phyloP scores from a whole-genome alignment of 1,284 basidiomycete genomes.

The Cutaneotrichosporon mucoides region DNA sequence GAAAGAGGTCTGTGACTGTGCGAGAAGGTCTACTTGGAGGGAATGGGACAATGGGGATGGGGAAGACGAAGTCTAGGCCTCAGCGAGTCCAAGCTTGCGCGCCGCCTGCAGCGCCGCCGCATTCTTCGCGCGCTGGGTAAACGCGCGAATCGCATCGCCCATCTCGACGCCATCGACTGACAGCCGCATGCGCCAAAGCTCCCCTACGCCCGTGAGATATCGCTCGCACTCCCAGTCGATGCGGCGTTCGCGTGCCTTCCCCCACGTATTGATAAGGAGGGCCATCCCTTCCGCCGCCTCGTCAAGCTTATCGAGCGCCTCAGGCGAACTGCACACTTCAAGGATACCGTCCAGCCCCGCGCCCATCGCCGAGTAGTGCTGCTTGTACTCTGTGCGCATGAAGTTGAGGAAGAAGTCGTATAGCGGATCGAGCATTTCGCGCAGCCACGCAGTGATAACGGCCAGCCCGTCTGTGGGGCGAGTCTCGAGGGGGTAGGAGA shows the following conservation, averaged over 20 bases:
- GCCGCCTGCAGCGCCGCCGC: conserved; percentile 37
- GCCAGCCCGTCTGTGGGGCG: conserved; percentile 23
- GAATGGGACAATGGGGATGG: neutral
- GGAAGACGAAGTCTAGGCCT: neutral
- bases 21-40: too few species aligned
- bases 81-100: conserved; percentile 30
- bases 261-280: conserved; percentile 27
- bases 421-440: conserved; percentile 44
- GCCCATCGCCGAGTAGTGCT: conserved; percentile 28
- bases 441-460: conserved; percentile 35
- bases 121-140: conserved; percentile 32
- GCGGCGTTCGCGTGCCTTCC: conserved; percentile 13
- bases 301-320: conserved; percentile 29
- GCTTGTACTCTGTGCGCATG: conserved; percentile 35
- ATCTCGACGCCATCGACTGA: conserved; percentile 36
- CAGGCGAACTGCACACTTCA: conserved; percentile 19
- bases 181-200: conserved; percentile 29
- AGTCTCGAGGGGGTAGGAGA: conserved; percentile 29
- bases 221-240: conserved; percentile 31
- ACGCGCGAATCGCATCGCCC: conserved; percentile 33
- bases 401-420: conserved; percentile 42
- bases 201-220: conserved; percentile 31
- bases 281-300: conserved; percentile 28
- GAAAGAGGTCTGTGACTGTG: too few species aligned
- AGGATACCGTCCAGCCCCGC: conserved; percentile 24